Conservation (phyloP, 257 asterid genomes). For the Solanum arcanum region DNA sequence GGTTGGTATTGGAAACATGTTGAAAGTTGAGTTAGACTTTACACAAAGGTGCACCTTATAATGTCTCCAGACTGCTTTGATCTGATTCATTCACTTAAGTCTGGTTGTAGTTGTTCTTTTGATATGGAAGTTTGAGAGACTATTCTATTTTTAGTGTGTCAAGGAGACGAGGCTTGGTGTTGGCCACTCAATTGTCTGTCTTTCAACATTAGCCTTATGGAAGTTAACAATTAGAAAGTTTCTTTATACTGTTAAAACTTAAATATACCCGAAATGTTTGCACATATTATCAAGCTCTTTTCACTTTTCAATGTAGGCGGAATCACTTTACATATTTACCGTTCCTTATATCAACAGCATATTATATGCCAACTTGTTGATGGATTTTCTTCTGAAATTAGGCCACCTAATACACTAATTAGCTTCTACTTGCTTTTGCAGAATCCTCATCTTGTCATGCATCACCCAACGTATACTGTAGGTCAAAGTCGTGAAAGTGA, state of each 20-base stretch:
- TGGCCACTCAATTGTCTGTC: not conserved
- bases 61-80: not conserved
- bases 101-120: not conserved
- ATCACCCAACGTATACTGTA: constrained; percentile 32
- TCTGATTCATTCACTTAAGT: not conserved
- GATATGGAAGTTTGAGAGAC: not conserved
- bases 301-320: not conserved
- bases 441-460: constrained; percentile 72
- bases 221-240: not conserved
- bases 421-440: constrained; percentile 17
- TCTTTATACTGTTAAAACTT: not conserved
- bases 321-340: not conserved
- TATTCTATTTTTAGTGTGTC: not conserved
- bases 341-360: not conserved
- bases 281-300: not conserved
- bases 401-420: not conserved
- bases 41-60: not conserved
- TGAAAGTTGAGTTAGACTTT: not conserved
- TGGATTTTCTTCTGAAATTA: not conserved
- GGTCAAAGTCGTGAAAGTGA: constrained; percentile 45
- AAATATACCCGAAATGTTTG: not conserved
- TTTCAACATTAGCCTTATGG: not conserved
- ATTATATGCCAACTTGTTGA: not conserved
- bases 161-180: not conserved
- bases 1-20: not conserved